Evolutionary conservation across 306 rosid species (phyloP), one percentile per base, ranked within the genome.

Genomic region (Vachellia collinsii): DNA sequence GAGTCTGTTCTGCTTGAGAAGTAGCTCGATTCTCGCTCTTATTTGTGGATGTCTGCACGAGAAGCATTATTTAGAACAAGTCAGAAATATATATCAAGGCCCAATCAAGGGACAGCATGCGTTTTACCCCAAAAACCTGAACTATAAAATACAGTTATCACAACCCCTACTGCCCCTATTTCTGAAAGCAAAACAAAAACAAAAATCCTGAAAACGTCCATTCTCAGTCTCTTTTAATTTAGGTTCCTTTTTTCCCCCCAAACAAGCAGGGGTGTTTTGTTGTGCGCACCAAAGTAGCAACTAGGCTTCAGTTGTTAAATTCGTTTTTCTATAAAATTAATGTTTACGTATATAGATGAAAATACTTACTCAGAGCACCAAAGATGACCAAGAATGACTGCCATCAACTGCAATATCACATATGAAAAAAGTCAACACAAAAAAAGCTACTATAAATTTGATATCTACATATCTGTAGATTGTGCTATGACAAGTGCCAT

Each of bases 341-440:
- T 25, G 67, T 20, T 20, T 44, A 56, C 22, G 72, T 20, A 11
- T 22, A 29, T 5, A 25, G 36, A 81, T 29, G 53, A 36, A 65
- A 59, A 77, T 71, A 86, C 99, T 87, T 88, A 94, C 99, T 91
- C 99, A 3, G 93, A 93, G 87, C 99, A 91, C 96, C 99, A 94
- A 77, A 94, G 50, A 83, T 94, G 97, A 56, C 99, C 97, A 87
- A 94, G 83, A 78, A 94, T 94, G 61, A 91, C 92, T 77, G 98
- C 94, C 86, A 88, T 78, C 88, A 94, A 82, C 99, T 93, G 93
- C 91, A 87, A 65, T 77, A 83, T 61, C 88, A 85, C n/a, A 53
- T 39, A 83, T 29, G 56, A 70, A 69, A 65, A 29, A 10, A 36
- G 68, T 74, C 78, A 74, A 74, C 47, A 56, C 39, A 20, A 44